A percentile compares a stretch with the other conserved stretches of the same genome.
phyloP scores from a whole-genome alignment of 2,329 filamentous ascomycete species.

The Lojkania enalia region DNA sequence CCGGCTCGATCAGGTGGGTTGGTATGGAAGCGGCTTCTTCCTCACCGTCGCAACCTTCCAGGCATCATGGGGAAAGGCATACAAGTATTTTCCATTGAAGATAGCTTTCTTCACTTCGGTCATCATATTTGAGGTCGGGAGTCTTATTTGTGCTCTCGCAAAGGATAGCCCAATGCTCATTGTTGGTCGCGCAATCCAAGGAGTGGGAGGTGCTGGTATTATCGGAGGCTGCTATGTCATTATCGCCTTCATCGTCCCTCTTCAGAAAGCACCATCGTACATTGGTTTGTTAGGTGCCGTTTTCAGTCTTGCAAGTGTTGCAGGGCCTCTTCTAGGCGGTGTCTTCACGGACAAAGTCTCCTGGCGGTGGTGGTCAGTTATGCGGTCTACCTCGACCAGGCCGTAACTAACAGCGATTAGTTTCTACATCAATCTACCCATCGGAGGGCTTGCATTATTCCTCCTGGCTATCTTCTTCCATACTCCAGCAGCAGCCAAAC shows the following conservation, averaged over 20 bases:
- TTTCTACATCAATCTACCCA: slow-evolving; percentile 40
- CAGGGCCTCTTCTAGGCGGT: slow-evolving; percentile 44
- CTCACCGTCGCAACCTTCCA: slow-evolving; percentile 48
- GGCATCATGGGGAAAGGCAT: slow-evolving; percentile 48
- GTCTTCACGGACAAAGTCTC: slow-evolving; percentile 40
- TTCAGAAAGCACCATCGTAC: slow-evolving; percentile 44
- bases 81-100: slow-evolving; percentile 47
- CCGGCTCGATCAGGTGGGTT: slow-evolving; percentile 19
- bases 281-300: slow-evolving; percentile 34
- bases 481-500: slow-evolving; percentile 17
- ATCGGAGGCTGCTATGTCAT: slow-evolving; percentile 37
- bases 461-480: slow-evolving; percentile 27
- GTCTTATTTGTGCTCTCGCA: slow-evolving; percentile 48
- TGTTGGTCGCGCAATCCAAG: slow-evolving; percentile 43
- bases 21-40: slow-evolving; percentile 45
- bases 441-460: slow-evolving; percentile 19
- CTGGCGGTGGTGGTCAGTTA: slow-evolving; percentile 45
- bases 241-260: slow-evolving; percentile 44
- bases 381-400: slow-evolving; percentile 41
- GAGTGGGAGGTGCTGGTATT: slow-evolving; percentile 42
- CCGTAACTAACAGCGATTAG: slow-evolving; percentile 20
- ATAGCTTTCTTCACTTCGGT: slow-evolving; percentile 40
- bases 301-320: slow-evolving; percentile 30
- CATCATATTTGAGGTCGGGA: slow-evolving; percentile 57
- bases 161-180: slow-evolving; percentile 32